phyloP scores from a whole-genome alignment of 2,329 filamentous ascomycete genomes.

The Karstenula rhodostoma region DNA sequence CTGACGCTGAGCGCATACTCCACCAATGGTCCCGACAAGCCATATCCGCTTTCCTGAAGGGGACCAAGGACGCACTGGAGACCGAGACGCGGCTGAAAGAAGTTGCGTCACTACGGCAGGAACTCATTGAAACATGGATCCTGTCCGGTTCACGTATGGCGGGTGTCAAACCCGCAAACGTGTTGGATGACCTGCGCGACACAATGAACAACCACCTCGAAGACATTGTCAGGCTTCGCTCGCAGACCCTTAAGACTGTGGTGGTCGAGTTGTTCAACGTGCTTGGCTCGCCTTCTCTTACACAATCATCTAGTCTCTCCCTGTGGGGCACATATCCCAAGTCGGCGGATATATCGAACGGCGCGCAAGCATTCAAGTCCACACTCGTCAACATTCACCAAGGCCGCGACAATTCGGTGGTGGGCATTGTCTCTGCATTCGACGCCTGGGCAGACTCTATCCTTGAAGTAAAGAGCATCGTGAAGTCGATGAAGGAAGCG shows the following conservation, averaged over 20 bases:
- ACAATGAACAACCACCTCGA: constrained; percentile 74
- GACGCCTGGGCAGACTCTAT: constrained; percentile 77
- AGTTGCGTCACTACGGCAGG: constrained; percentile 74
- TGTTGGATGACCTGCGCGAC: constrained; percentile 73
- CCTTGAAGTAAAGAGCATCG: constrained; percentile 69
- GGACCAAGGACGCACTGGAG: constrained; percentile 67
- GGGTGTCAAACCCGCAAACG: constrained; percentile 71
- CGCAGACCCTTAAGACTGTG: constrained; percentile 70
- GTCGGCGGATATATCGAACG: constrained; percentile 70
- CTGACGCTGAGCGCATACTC: constrained; percentile 52
- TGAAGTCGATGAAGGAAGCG: constrained; percentile 71
- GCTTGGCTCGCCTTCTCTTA: constrained; percentile 60
- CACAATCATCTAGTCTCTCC: constrained; percentile 57
- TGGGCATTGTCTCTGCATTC: constrained; percentile 69
- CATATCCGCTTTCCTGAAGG: constrained; percentile 58
- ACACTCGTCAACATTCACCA: constrained; percentile 74
- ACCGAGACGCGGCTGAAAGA: constrained; percentile 71
- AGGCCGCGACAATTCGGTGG: constrained; percentile 74
- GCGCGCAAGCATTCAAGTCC: constrained; percentile 73
- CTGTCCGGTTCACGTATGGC: constrained; percentile 69
- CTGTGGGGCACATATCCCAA: constrained; percentile 75
- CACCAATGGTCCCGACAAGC: constrained; percentile 52
- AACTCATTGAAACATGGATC: constrained; percentile 78
- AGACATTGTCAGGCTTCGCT: constrained; percentile 68
- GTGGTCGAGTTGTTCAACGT: constrained; percentile 70